Evolutionary conservation across 2,329 filamentous ascomycete species (phyloP).

Genomic region (Hymenoscyphus infarciens): DNA sequence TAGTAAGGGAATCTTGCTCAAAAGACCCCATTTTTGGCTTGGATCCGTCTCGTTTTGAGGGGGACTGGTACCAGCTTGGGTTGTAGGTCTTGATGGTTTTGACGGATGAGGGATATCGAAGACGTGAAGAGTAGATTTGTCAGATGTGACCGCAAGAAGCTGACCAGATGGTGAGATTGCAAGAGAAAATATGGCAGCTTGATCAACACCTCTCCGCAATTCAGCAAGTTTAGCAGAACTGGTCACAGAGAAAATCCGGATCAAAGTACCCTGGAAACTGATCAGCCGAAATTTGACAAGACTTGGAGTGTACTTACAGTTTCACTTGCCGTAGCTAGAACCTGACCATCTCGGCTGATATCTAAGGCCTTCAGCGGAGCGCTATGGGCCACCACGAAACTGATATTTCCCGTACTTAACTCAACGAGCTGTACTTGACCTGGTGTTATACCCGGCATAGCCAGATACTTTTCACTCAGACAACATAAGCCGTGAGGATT

Average conservation of each 20-base stretch:
- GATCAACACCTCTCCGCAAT: conserved; percentile 83
- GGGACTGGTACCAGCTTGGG: conserved; percentile 27
- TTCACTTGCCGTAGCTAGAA: conserved; percentile 88
- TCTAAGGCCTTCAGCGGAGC: conserved; percentile 74
- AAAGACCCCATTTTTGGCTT: conserved; percentile 77
- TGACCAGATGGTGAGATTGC: conserved; percentile 79
- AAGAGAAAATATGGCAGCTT: conserved; percentile 80
- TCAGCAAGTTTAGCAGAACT: conserved; percentile 81
- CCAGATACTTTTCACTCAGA: conserved; percentile 68
- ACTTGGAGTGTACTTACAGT: conserved; percentile 44
- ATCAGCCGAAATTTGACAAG: conserved; percentile 1
- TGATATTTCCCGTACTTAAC: conserved; percentile 73
- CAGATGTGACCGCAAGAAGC: conserved; percentile 85
- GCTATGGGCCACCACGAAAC: conserved; percentile 88
- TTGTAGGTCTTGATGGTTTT: conserved; percentile 35
- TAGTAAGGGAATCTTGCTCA: conserved; percentile 79
- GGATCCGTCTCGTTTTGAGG: conserved; percentile 44
- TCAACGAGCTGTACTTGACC: conserved; percentile 91
- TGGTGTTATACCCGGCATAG: conserved; percentile 80
- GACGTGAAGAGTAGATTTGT: conserved; percentile 93
- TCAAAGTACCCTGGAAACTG: conserved; percentile 67
- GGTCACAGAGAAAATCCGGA: conserved; percentile 77
- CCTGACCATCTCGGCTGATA: conserved; percentile 73
- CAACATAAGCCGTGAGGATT: conserved; percentile 80
- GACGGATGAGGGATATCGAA: conserved; percentile 73